Percentiles rank a stretch among this genome's conserved stretches.
phyloP scores from a whole-genome alignment of 2,329 filamentous ascomycete genomes.

The Pseudocercospora musae region DNA sequence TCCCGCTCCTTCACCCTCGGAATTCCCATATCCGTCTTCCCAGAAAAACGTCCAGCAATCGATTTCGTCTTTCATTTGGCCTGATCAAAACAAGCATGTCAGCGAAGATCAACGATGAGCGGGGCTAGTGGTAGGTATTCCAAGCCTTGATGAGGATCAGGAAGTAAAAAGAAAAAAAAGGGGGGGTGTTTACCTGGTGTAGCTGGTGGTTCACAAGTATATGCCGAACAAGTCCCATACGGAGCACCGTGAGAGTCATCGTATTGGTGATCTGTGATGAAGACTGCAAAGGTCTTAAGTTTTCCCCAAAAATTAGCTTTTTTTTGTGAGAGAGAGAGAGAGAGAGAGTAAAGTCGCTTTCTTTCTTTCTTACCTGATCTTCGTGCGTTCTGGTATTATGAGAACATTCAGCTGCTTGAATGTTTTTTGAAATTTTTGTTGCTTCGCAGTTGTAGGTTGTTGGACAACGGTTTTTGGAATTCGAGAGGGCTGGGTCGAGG shows the following conservation, averaged over 20 bases:
- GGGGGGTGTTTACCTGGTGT: slow-evolving; percentile 19
- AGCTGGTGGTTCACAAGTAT: slow-evolving; percentile 40
- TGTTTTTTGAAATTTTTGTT: slow-evolving; percentile 35
- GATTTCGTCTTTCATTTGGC: slow-evolving; percentile 30
- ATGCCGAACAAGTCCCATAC: slow-evolving; percentile 48
- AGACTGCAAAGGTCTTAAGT: slow-evolving; percentile 44
- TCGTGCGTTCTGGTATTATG: slow-evolving; percentile 40
- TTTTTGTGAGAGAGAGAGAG: too few relatives aligned
- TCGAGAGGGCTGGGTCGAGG: slow-evolving; percentile 37
- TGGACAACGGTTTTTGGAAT: slow-evolving; percentile 38
- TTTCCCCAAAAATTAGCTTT: too few relatives aligned
- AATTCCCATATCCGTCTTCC: slow-evolving; percentile 31
- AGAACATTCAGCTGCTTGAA: slow-evolving; percentile 44
- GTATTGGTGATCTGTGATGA: slow-evolving; percentile 47
- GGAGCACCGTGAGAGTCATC: slow-evolving; percentile 39
- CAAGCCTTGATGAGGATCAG: too few relatives aligned
- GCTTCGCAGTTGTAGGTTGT: slow-evolving; percentile 28
- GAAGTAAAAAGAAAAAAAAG: too few relatives aligned
- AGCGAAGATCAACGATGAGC: too few relatives aligned
- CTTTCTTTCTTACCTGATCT: slow-evolving; percentile 21
- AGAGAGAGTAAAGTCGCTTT: too few relatives aligned
- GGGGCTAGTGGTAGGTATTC: too few relatives aligned
- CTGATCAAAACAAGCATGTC: too few relatives aligned
- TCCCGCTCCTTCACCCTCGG: slow-evolving; percentile 33
- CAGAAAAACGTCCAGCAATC: slow-evolving; percentile 45